Evolutionary conservation across 805 yeast species (phyloP), one percentile per base, ranked within the genome.

Genomic region (Zygoascus bituminiphila): DNA sequence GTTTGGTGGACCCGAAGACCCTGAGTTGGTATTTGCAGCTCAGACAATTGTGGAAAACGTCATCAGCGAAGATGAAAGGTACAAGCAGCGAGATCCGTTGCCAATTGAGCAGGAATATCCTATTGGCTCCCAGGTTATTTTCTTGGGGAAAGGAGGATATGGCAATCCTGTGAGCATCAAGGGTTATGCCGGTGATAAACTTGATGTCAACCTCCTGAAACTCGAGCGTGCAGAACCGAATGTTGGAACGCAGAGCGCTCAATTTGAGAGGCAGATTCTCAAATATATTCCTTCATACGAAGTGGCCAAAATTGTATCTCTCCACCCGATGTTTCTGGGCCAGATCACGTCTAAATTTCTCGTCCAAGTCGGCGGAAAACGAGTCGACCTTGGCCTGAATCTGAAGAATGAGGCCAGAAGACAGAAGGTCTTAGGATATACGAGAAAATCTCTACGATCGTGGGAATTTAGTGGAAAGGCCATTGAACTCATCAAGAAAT

Each of bases 391-490:
- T 58, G 98, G 98, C 19, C 70, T 93, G 54, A 85, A 83, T 49
- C 72, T 93, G 63, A 89, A 89, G 66, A 84, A 82, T 65, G 96
- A 89, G 55, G 77, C 78, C 20, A 77, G 78, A 51, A 78, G 88
- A 56, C 76, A 78, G 58, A 91, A 91, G 65, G 98, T 87, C 2
- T 72, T 89, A 53, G 98, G 98, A 4, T 91, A 80, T 68, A 80
- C 96, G 1, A 76, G 81, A 51, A 79, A 81, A 59, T 70, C 66
- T 38, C 75, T 71, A 22, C 72, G 73, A 45, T 81, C 79, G 20
- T 93, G 98, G 98, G 88, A 81, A 57, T 93, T 72, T 64, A 84
- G 94, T 54, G 80, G 78, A 8, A 68, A 82, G 56, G 94, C 97
- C 0, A 66, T 84, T 36, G 72, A 76, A 29, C 69, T 89, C 53